Evolutionary conservation across 1,139 yeast genomes (phyloP).

Genomic region (Yamadazyma blattariae): DNA sequence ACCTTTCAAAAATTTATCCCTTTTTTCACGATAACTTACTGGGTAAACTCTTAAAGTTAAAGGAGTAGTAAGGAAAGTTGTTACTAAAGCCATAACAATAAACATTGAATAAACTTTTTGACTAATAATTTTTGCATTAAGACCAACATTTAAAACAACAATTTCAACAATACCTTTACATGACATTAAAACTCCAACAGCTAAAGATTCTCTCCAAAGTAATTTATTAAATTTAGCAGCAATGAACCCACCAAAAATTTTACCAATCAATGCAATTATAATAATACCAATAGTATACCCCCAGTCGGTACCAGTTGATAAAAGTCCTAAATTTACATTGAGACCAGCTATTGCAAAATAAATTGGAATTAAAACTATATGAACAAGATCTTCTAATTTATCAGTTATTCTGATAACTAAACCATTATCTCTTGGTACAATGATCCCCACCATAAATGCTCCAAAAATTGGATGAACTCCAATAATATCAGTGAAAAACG

Average conservation of each 20-base stretch:
- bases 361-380: constrained; percentile 66
- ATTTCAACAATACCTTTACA: constrained; percentile 86
- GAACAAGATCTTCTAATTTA: constrained; percentile 73
- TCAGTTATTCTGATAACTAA: constrained; percentile 67
- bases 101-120: constrained; percentile 73
- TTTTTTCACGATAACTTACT: constrained; percentile 52
- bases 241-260: constrained; percentile 61
- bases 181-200: constrained; percentile 82
- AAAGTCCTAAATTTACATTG: constrained; percentile 60
- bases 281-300: constrained; percentile 69
- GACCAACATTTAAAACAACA: constrained; percentile 72
- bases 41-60: constrained; percentile 62
- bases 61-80: constrained; percentile 76
- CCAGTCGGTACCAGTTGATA: constrained; percentile 70
- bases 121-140: constrained; percentile 64
- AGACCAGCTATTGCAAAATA: constrained; percentile 80
- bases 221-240: constrained; percentile 63
- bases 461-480: constrained; percentile 85
- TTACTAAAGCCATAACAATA: constrained; percentile 72
- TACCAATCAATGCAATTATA: constrained; percentile 62
- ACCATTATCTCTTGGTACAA: constrained; percentile 76
- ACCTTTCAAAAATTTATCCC: constrained; percentile 36
- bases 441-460: constrained; percentile 72
- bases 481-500: constrained; percentile 76
- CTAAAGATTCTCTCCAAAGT: constrained; percentile 66